Conservation (phyloP, 352 stramenopile genomes). For the Thalassiosira mediterranea region DNA sequence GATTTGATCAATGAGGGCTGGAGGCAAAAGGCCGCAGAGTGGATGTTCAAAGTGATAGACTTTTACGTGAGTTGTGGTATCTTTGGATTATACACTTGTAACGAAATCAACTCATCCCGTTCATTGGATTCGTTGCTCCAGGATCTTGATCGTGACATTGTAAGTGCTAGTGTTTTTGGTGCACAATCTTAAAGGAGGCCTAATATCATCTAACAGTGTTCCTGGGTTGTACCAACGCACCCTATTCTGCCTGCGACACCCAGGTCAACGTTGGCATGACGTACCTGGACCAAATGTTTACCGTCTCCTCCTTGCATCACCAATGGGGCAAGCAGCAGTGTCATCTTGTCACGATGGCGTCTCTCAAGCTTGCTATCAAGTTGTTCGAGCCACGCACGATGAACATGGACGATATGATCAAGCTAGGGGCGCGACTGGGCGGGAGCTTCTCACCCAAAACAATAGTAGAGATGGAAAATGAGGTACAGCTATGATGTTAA, state of each 20-base stretch:
- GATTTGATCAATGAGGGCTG: slow-evolving; percentile 43
- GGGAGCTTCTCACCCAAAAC: slow-evolving; percentile 10
- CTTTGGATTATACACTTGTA: not conserved
- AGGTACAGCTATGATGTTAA: too few species aligned
- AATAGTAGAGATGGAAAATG: slow-evolving; percentile 45
- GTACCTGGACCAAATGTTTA: slow-evolving; percentile 50
- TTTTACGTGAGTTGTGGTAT: slow-evolving; percentile 23
- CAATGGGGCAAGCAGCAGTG: slow-evolving; percentile 36
- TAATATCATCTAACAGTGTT: too few species aligned
- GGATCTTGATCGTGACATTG: slow-evolving; percentile 52
- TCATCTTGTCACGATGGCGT: slow-evolving; percentile 17
- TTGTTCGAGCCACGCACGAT: slow-evolving; percentile 47
- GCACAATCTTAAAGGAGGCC: too few species aligned
- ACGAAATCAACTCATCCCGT: not conserved
- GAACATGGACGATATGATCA: slow-evolving; percentile 59
- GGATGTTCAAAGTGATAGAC: slow-evolving; percentile 58
- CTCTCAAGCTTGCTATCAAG: slow-evolving; percentile 45
- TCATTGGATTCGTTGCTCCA: slow-evolving; percentile 10
- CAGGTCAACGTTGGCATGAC: slow-evolving; percentile 41
- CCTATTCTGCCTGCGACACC: too few species aligned
- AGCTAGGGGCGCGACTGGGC: slow-evolving; percentile 22
- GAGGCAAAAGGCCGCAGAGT: slow-evolving; percentile 50
- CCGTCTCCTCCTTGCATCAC: slow-evolving; percentile 42
- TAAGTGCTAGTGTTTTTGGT: slow-evolving; percentile 18
- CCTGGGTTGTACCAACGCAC: too few species aligned